phyloP scores from a whole-genome alignment of 768 basidiomycete genomes.

The Amanita exitialis region DNA sequence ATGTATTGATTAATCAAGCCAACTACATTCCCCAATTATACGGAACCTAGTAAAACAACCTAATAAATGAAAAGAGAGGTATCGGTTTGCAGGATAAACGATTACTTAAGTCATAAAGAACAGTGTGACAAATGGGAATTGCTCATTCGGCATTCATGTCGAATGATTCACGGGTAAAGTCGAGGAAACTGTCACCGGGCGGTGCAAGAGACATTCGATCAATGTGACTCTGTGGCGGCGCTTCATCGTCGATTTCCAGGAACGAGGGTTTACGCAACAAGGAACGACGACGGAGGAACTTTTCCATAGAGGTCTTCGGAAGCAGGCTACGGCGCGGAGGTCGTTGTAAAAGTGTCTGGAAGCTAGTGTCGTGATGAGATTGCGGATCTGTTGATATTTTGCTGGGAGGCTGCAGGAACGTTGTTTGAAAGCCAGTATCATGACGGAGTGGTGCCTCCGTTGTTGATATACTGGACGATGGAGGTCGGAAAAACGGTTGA shows the following conservation, averaged over 20 bases:
- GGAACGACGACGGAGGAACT: slow-evolving; percentile 34
- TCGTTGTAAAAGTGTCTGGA: background rate
- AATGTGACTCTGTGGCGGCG: slow-evolving; percentile 25
- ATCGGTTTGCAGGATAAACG: background rate
- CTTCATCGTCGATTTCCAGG: slow-evolving; percentile 54
- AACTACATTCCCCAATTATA: slow-evolving; percentile 4
- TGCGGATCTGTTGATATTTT: background rate
- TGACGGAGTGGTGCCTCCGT: too few species aligned
- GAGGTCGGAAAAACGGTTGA: too few species aligned
- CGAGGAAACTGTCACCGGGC: slow-evolving; percentile 34
- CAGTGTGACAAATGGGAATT: slow-evolving; percentile 10
- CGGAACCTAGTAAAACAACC: slow-evolving; percentile 1
- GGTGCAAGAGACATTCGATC: slow-evolving; percentile 12
- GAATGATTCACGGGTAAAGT: slow-evolving; percentile 42
- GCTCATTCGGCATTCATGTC: slow-evolving; percentile 21
- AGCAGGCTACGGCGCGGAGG: slow-evolving; percentile 18
- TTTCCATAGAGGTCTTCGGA: slow-evolving; percentile 26
- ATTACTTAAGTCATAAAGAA: slow-evolving; percentile 4
- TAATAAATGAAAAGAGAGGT: background rate
- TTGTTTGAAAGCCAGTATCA: background rate
- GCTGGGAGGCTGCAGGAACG: background rate
- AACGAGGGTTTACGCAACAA: slow-evolving; percentile 65
- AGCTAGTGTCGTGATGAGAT: background rate
- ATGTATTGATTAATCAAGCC: slow-evolving; percentile 2
- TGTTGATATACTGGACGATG: too few species aligned